These are phyloP conservation scores for Termitomyces sp. DNA, from an alignment of 768 basidiomycete species.

Conservation along the genomic window DNA sequence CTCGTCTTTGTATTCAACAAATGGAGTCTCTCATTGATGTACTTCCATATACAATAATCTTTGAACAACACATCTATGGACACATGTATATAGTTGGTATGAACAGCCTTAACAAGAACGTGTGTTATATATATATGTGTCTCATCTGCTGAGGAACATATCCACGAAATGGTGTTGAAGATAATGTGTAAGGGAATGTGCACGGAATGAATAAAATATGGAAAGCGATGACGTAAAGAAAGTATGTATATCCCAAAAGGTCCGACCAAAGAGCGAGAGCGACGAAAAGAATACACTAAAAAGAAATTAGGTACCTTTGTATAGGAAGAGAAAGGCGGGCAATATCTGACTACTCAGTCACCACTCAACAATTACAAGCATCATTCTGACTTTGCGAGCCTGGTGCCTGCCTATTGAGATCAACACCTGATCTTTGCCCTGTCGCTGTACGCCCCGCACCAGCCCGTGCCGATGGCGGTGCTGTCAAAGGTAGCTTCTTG, in stretches of 20 bases:
- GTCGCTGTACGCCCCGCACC: slow-evolving; percentile 49
- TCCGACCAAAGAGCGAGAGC: slow-evolving; percentile 24
- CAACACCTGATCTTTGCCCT: slow-evolving; percentile 62
- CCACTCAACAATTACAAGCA: slow-evolving; percentile 68
- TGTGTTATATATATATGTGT: neutral
- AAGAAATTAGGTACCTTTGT: slow-evolving; percentile 15
- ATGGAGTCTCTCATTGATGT: neutral
- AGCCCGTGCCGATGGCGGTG: slow-evolving; percentile 59
- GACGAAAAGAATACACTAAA: slow-evolving; percentile 27
- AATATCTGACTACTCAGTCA: neutral
- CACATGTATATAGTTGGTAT: neutral
- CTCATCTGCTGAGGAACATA: neutral
- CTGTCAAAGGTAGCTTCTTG: slow-evolving; percentile 84
- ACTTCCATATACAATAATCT: neutral
- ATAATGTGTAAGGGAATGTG: slow-evolving; percentile 1
- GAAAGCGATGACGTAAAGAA: slow-evolving; percentile 21
- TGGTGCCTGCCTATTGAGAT: slow-evolving; percentile 66
- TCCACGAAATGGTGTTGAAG: neutral
- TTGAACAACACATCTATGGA: neutral
- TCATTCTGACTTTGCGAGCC: slow-evolving; percentile 51
- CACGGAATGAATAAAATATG: slow-evolving; percentile 3
- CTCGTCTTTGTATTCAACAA: neutral
- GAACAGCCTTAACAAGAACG: neutral
- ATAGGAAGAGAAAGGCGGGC: slow-evolving; percentile 15
- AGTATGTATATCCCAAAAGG: slow-evolving; percentile 35